Evolutionary conservation across 345 rosid species (phyloP), one percentile per base, ranked within the genome.

Genomic region (Ailanthus altissimus): DNA sequence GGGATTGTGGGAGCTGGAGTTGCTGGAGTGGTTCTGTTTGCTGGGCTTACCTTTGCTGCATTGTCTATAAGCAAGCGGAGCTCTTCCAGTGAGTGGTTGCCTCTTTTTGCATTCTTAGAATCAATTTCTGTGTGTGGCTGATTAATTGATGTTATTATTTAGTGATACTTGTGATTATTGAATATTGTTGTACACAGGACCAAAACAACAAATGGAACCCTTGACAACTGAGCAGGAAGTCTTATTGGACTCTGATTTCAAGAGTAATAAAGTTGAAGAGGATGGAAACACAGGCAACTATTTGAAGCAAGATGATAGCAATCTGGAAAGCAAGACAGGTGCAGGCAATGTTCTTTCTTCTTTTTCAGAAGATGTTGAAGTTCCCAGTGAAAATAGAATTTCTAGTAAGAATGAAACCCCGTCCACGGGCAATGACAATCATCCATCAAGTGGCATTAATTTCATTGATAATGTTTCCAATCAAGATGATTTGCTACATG

Each of bases 1-100:
- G 99, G 97, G 78, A 86, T 87, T 46, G 89, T 87, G 64, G 92
- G 93, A 50, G 94, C 91, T 77, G 97, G 92, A 84, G 83, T 90
- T 9, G 94, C 88, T 71, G 97, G 91, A 63, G 47, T 92, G 74
- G 38, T 92, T 67, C 76, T 93, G 72, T 77, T 89, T 69, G 83
- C 84, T 8, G 94, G 90, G 18, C 74, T 96, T 72, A 83, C 88
- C 67, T 89, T 79, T 80, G 94, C 97, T 5, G 87, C 89, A 32
- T 64, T 93, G 38, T 90, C 93, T 65, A 66, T 88, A 51, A 85
- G 85, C 79, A 92, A 89, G 80, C 86, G 85, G 70, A 84, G 77
- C 74, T 64, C 77, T 76, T 75, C 84, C n/a, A 79, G 98, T 94
- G 84, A 90, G 98, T 78, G n/a, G 49, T 49, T 45, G 16, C 47